Base-by-base conservation (phyloP, 495 filamentous ascomycete species). In the Hyaloscypha bicolor region DNA sequence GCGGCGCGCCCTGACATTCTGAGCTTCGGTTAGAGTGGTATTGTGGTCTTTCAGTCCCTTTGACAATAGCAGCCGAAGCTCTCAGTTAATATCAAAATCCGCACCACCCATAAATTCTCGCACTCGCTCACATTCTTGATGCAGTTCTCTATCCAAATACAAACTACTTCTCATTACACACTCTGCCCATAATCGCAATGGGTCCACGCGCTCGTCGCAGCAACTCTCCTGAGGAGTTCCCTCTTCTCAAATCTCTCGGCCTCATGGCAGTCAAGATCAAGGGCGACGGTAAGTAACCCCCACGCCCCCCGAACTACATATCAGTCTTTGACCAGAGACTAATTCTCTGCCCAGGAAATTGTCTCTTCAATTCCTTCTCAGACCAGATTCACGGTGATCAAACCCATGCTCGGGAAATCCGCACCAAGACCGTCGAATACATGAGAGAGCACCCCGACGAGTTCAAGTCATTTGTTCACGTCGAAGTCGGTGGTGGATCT, bases 301-400 rank as follows among this genome's bases (percentile, higher is more conserved):
- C 33, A 25, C 12, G 21, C 19, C 62, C 52, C 48, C 35, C 31
- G 31, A 22, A 56, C 63, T 12, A 45, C 42, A 37, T 31, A 2
- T 42, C 33, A 25, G 21, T 31, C 29, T 29, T 19, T 9, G 29
- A 39, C 31, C 14, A 60, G 57, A 3, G 11, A 53, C 57, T 63
- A 59, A 67, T 30, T 57, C 59, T 29, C 52, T 31, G 31, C 25
- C 16, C 69, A 90, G 89, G 89, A 45, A 90, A 93, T 76, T 93
- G 90, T 75, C 84, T 93, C 33, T 93, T 92, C 75, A 88, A 91
- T 75, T 89, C 91, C 53, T 81, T 92, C 37, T 90, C 88, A 62
- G 91, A 93, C 72, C 91, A 93, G 80, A 72, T 92, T 58, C 89
- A 87, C 70, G 90, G 88, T 45, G 76, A 86, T 68, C 88, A 90